Evolutionary conservation across 768 basidiomycete genomes (phyloP).

Genomic region (Fomitopsis pulvina): DNA sequence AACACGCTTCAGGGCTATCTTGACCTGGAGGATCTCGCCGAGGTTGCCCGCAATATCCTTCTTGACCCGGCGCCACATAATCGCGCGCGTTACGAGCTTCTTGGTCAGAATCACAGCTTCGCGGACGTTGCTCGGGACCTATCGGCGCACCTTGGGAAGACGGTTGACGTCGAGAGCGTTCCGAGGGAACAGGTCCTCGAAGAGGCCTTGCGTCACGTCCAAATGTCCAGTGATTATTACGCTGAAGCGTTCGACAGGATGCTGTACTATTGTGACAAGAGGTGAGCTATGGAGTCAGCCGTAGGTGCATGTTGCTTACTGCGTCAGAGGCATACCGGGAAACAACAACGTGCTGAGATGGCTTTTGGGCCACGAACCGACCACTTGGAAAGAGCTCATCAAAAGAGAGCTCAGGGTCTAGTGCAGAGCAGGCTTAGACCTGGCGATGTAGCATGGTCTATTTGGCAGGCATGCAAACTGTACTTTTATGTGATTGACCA

Average conservation of each 20-base stretch:
- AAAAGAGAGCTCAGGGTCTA: conserved; percentile 11
- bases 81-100: conserved; percentile 29
- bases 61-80: conserved; percentile 23
- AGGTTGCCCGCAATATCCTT: conserved; percentile 22
- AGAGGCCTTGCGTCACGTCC: conserved; percentile 4
- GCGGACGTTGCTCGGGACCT: conserved; percentile 19
- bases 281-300: conserved; percentile 13
- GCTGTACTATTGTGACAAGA: conserved; percentile 27
- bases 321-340: conserved; percentile 25
- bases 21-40: conserved; percentile 26
- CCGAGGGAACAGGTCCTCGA: conserved; percentile 14
- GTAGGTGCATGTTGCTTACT: not conserved
- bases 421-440: not conserved
- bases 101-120: conserved; percentile 25
- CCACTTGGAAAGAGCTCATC: conserved; percentile 20
- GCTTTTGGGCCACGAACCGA: conserved; percentile 27
- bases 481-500: no score
- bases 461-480: no score
- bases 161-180: conserved; percentile 15
- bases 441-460: no score
- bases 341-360: conserved; percentile 26
- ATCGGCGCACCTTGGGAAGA: conserved; percentile 11
- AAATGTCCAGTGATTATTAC: conserved; percentile 14
- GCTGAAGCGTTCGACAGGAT: conserved; percentile 24
- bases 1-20: conserved; percentile 27